These are phyloP conservation scores for Naganishia vaughanmartiniae DNA, from an alignment of 768 basidiomycete genomes.

Conservation along the genomic window DNA sequence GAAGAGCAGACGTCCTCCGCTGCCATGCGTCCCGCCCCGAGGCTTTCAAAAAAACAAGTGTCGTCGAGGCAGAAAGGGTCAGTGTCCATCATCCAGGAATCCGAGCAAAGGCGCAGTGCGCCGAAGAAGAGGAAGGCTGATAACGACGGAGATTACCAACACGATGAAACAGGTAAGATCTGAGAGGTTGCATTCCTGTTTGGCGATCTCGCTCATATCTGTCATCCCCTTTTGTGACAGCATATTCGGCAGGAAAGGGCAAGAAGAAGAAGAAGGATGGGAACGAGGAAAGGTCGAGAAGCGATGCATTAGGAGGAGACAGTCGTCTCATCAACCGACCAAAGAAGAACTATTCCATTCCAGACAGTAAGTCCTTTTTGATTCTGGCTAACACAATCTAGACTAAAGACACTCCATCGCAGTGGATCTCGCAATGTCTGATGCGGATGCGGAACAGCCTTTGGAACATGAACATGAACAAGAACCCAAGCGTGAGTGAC, in stretches of 20 bases:
- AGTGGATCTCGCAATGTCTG: not conserved
- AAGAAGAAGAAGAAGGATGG: conserved; percentile 7
- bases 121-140: conserved; percentile 16
- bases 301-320: not conserved
- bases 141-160: not conserved
- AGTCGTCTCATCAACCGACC: not conserved
- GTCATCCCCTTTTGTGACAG: not conserved
- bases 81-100: not conserved
- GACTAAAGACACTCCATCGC: not conserved
- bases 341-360: not conserved
- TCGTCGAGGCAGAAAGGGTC: not conserved
- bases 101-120: not conserved
- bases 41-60: not conserved
- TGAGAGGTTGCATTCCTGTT: not conserved
- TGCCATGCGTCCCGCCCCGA: not conserved
- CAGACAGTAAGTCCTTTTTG: not conserved
- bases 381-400: not conserved
- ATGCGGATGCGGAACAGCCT: not conserved
- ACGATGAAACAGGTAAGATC: not conserved
- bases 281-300: not conserved
- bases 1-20: not conserved
- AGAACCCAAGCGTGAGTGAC: not conserved
- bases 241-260: not conserved
- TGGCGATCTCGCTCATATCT: not conserved
- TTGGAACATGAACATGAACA: not conserved